These are phyloP conservation scores for Jamesozyma hellenica DNA, from an alignment of 805 yeast genomes.

Conservation along the genomic window DNA sequence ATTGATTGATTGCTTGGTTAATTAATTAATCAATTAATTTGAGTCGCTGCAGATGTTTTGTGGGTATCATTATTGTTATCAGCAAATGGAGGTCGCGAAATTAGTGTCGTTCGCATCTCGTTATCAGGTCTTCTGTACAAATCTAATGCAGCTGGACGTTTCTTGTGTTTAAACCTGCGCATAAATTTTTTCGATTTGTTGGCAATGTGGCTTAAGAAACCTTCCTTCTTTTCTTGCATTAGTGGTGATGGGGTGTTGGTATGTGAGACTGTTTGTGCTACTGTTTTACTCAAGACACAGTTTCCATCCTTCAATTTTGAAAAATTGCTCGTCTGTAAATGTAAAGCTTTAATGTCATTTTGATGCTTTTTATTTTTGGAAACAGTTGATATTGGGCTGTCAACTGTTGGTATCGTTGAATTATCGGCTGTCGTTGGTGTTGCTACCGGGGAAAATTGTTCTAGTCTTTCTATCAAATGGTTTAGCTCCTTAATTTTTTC, in stretches of 20 bases:
- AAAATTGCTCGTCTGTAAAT: too few relatives aligned
- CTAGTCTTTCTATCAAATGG: slow-evolving; percentile 4
- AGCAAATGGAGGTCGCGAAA: neutral
- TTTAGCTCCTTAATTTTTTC: slow-evolving; percentile 7
- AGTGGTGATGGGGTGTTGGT: too few relatives aligned
- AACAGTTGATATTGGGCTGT: too few relatives aligned
- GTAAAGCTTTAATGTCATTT: neutral
- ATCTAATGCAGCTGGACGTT: slow-evolving; percentile 2
- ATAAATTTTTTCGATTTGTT: slow-evolving; percentile 3
- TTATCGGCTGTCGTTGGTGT: slow-evolving; percentile 3
- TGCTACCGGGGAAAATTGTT: slow-evolving; percentile 3
- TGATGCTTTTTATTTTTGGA: too few relatives aligned
- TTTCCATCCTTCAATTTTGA: too few relatives aligned
- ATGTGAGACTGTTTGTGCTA: too few relatives aligned
- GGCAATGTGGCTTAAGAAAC: neutral
- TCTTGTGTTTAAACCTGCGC: slow-evolving; percentile 5
- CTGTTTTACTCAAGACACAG: too few relatives aligned
- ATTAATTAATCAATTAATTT: too few relatives aligned
- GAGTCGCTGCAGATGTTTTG: too few relatives aligned
- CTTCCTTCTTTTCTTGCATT: too few relatives aligned
- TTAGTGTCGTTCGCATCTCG: neutral
- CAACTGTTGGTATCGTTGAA: neutral
- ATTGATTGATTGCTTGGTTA: too few relatives aligned
- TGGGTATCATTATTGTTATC: too few relatives aligned
- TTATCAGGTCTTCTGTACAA: slow-evolving; percentile 8